phyloP scores from a whole-genome alignment of 148 eudicot genomes.

The Rhododendron griersonianum region DNA sequence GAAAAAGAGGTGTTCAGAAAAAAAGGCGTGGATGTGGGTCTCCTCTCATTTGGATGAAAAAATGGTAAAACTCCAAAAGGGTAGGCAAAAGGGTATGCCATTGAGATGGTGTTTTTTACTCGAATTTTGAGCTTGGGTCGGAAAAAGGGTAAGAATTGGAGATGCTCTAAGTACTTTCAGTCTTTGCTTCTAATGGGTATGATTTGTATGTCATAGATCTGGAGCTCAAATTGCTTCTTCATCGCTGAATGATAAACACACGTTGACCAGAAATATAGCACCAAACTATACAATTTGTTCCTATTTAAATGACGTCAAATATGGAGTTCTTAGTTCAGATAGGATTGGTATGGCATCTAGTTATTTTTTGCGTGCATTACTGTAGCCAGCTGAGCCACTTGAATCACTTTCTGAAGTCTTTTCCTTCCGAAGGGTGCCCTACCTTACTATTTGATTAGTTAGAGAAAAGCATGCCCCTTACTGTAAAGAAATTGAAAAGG shows the following conservation, averaged over 20 bases:
- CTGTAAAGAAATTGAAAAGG: background rate
- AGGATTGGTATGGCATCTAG: too few relatives aligned
- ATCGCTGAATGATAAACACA: background rate
- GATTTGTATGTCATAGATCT: background rate
- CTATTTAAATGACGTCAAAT: background rate
- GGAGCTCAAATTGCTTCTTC: background rate
- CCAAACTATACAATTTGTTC: background rate
- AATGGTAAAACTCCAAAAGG: too few relatives aligned
- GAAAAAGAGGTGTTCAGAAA: too few relatives aligned
- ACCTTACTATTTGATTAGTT: background rate
- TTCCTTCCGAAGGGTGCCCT: background rate
- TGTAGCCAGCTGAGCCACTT: background rate
- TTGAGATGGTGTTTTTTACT: too few relatives aligned
- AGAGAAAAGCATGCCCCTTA: background rate
- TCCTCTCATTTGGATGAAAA: too few relatives aligned
- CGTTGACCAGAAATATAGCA: background rate
- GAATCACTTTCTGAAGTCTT: background rate
- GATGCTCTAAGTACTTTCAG: too few relatives aligned
- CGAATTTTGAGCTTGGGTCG: too few relatives aligned
- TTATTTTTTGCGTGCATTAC: too few relatives aligned
- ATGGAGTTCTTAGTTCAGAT: background rate
- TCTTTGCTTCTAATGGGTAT: background rate
- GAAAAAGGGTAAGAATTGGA: too few relatives aligned
- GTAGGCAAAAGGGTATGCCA: too few relatives aligned
- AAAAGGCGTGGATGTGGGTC: too few relatives aligned